Percentiles rank a stretch among this genome's conserved stretches.
Conservation (phyloP, 1,139 yeast species). For the Lodderomyces metapsilosis region DNA sequence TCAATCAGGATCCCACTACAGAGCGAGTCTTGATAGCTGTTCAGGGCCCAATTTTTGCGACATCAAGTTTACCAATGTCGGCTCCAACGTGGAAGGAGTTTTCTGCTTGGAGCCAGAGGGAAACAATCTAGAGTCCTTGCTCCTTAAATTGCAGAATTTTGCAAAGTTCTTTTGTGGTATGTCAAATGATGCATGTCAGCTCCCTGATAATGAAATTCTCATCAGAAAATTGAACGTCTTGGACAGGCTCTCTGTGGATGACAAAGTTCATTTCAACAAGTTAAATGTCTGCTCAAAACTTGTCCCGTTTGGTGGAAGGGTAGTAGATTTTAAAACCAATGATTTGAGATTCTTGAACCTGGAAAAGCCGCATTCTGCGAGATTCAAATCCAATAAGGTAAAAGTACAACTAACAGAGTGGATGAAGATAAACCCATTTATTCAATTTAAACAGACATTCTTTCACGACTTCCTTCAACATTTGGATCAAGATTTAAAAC, state of each 20-base stretch:
- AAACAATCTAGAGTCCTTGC: conserved; percentile 11
- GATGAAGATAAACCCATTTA: conserved; percentile 39
- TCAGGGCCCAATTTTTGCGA: conserved; percentile 7
- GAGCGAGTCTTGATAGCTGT: conserved; percentile 7
- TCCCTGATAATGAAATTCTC: conserved; percentile 12
- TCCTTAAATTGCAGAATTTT: conserved; percentile 16
- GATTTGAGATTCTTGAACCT: conserved; percentile 34
- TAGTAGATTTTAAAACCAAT: conserved; percentile 35
- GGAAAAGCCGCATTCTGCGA: conserved; percentile 15
- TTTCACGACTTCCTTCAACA: conserved; percentile 19
- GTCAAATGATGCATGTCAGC: conserved; percentile 9
- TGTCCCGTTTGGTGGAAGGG: conserved; percentile 24
- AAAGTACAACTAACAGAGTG: conserved; percentile 38
- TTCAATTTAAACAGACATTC: conserved; percentile 29
- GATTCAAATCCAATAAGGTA: conserved; percentile 19
- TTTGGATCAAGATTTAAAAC: conserved; percentile 14
- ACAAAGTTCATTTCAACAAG: conserved; percentile 7
- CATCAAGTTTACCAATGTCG: conserved; percentile 8
- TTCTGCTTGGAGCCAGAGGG: conserved; percentile 8
- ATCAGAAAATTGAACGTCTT: conserved; percentile 16
- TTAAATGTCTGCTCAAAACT: not conserved
- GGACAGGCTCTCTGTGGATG: conserved; percentile 14
- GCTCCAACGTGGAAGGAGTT: conserved; percentile 8
- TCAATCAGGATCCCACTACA: conserved; percentile 14
- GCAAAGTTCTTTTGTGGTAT: conserved; percentile 17